A percentile compares a stretch with the other conserved stretches of the same genome.
phyloP scores from a whole-genome alignment of 768 basidiomycete species.

The Pisolithus tinctorius region DNA sequence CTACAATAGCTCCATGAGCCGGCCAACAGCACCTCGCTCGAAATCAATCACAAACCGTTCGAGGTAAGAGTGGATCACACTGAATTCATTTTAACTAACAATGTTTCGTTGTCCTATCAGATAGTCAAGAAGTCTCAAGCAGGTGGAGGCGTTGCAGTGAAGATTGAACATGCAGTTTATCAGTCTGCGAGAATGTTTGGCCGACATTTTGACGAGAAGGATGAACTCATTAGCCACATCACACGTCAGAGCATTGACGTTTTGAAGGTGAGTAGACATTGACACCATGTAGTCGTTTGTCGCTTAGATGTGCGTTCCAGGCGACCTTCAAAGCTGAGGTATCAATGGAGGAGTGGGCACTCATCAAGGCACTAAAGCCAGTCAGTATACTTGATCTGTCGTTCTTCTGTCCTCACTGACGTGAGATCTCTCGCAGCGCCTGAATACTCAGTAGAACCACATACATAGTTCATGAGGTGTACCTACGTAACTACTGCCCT shows the following conservation, averaged over 20 bases:
- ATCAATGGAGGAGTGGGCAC: slow-evolving; percentile 84
- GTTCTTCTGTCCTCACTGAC: not conserved
- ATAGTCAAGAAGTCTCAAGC: slow-evolving; percentile 89
- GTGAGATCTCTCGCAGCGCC: slow-evolving; percentile 22
- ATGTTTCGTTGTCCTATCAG: slow-evolving; percentile 31
- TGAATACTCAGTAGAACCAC: slow-evolving; percentile 28
- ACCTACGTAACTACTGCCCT: no score
- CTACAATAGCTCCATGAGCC: slow-evolving; percentile 2
- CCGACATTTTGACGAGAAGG: slow-evolving; percentile 93
- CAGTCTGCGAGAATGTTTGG: slow-evolving; percentile 95
- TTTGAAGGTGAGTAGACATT: slow-evolving; percentile 58
- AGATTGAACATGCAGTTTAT: slow-evolving; percentile 96
- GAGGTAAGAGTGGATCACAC: slow-evolving; percentile 45
- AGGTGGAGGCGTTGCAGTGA: slow-evolving; percentile 96
- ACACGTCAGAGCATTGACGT: slow-evolving; percentile 93
- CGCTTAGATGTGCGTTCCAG: slow-evolving; percentile 32
- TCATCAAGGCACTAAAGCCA: slow-evolving; percentile 83
- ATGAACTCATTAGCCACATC: slow-evolving; percentile 87
- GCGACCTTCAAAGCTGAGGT: slow-evolving; percentile 84
- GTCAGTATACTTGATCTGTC: slow-evolving; percentile 33
- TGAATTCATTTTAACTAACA: not conserved
- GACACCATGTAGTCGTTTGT: not conserved
- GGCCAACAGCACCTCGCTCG: slow-evolving; percentile 73
- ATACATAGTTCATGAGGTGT: no score
- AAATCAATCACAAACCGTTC: slow-evolving; percentile 90